A percentile compares a stretch with the other conserved stretches of the same genome.
phyloP scores from a whole-genome alignment of 345 rosid species.

The Brassica juncea region DNA sequence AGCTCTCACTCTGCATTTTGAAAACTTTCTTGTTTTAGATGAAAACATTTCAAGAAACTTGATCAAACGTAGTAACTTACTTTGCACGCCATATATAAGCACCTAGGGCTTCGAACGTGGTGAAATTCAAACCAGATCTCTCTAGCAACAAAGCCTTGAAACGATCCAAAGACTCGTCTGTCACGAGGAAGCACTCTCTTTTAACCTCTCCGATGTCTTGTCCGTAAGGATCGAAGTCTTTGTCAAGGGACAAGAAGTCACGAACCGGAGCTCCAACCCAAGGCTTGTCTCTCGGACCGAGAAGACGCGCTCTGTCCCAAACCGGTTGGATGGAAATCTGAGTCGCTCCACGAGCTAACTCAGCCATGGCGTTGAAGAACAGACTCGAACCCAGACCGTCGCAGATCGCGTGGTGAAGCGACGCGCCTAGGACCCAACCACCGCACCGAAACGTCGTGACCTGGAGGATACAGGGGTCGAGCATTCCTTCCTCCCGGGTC shows the following conservation, averaged over 20 bases:
- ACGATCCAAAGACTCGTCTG: constrained; percentile 64
- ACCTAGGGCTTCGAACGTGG: constrained; percentile 88
- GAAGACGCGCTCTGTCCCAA: constrained; percentile 59
- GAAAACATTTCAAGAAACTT: constrained; percentile 2
- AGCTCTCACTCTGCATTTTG: constrained; percentile 52
- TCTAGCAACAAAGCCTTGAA: constrained; percentile 55
- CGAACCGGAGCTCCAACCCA: constrained; percentile 53
- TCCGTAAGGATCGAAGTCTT: constrained; percentile 50
- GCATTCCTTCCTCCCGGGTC: constrained; percentile 46
- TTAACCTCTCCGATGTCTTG: constrained; percentile 45
- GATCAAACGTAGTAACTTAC: constrained; percentile 44
- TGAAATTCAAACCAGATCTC: constrained; percentile 59
- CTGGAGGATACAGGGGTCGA: constrained; percentile 68
- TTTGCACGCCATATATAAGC: constrained; percentile 91
- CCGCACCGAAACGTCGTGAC: constrained; percentile 76
- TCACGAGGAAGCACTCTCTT: constrained; percentile 59
- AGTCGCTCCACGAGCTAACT: constrained; percentile 65
- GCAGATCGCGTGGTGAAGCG: constrained; percentile 67
- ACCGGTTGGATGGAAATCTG: constrained; percentile 54
- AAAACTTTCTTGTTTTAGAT: not conserved
- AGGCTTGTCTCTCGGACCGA: constrained; percentile 71
- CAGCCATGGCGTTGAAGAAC: constrained; percentile 68
- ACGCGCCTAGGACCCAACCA: constrained; percentile 69
- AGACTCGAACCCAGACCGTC: constrained; percentile 86
- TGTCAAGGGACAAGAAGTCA: constrained; percentile 53